Base-by-base conservation (phyloP, 23 red algal species). In the Gracilaria caudata region DNA sequence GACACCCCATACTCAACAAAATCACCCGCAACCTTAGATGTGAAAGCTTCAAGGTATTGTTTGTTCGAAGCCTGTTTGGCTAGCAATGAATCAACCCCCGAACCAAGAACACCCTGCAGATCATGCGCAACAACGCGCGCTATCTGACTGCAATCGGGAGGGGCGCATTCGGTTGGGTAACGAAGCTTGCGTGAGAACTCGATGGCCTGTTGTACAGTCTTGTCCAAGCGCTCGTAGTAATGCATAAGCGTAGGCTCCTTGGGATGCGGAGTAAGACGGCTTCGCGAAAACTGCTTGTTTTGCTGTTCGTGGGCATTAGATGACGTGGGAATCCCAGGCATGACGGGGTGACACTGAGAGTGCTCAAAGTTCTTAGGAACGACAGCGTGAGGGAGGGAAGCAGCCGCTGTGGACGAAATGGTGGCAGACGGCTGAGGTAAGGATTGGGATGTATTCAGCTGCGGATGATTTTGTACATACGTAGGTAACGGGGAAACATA, bases 1-100 rank as follows among this genome's bases (percentile, higher is more conserved):
- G 51, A 63, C 8, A 89, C 85, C 3, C 85, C 85, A 66, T 89
- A 89, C 23, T 49, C 55, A 7, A 89, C 85, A 89, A 79, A 89
- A 9, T 59, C 29, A 29, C 85, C 85, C 13, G 68, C 53, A 8
- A 57, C 53, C 11, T 73, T 73, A 30, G 73, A 75, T 3, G 7
- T 39, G 25, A 75, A 47, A 5, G 70, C 37, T 36, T 43, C 4
- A 24, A 75, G 9, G 24, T 46, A 75, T 5, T 16, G 4, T 17
- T 49, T 47, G 24, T 75, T n/a, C 70, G 70, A 75, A 10, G 38
- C 70, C 10, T 29, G 29, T 38, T 75, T 36, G 0, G 11, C 25
- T 29, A 75, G 16, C 24, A 75, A 75, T 29, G 20, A 6, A 16
- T 75, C 19, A 12, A 75, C 25, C 25, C 47, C 70, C 4, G 70